Evolutionary conservation across 495 filamentous ascomycete species (phyloP), one percentile per base, ranked within the genome.

Genomic region (Cercophora sp.): DNA sequence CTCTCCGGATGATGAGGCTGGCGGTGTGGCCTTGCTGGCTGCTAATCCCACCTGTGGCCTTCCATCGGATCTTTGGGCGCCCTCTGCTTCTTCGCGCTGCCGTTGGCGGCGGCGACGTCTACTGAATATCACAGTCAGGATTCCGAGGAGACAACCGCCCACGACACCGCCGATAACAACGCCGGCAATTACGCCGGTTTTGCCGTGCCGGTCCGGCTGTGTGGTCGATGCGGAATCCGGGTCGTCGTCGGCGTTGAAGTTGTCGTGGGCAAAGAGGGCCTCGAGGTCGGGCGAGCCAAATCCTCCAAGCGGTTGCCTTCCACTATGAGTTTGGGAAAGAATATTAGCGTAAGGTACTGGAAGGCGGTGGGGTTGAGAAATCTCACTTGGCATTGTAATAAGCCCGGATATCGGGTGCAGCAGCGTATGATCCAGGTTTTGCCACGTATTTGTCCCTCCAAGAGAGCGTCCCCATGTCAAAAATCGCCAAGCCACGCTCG

Each of bases 351-450:
- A n/a, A n/a, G n/a, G n/a, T n/a, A n/a, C n/a, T n/a, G n/a, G n/a
- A n/a, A n/a, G 15, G 35, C 5, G 25, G 22, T 41, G 34, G 35
- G 18, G 10, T 1, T 10, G 4, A 34, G 24, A 16, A 31, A 0
- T 36, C 60, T 52, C 29, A 60, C 60, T 60, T 44, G 24, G 35
- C 23, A 18, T 55, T 44, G 48, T 63, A 63, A 11, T 53, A 61
- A 0, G n/a, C 22, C 31, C 50, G 47, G n/a, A 61, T 40, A 0
- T 41, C 16, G 4, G 52, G 26, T 1, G 52, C 53, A 1, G 56
- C 32, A 18, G 47, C 32, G 27, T 64, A 61, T 4, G 31, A 22
- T 0, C 8, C 24, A 1, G 15, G 49, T 0, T 52, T 55, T 1
- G 55, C 52, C 9, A 4, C 24, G 44, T 54, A 64, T 0, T 26